Base-by-base conservation (phyloP, 2,329 filamentous ascomycete genomes). In the Pseudopithomyces chartarum region DNA sequence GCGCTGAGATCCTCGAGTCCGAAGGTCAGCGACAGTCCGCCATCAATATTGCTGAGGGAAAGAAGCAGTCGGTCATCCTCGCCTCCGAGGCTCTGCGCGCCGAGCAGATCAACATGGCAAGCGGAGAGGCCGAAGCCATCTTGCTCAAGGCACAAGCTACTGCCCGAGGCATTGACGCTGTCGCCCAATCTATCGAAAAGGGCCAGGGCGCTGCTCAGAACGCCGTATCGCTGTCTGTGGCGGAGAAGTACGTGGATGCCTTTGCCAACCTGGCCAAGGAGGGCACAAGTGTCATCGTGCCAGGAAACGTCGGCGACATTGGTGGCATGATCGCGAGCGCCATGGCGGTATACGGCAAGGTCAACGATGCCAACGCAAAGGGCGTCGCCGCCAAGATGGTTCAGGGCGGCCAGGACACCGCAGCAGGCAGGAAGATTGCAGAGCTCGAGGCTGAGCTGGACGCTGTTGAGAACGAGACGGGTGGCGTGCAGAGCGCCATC, bases 21-120 rank as follows among this genome's bases (percentile, higher is more conserved):
- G 95, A 99, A 74, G 95, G 95, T 79, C 95, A 99, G 79, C 85
- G 95, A 61, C 95, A 99, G 80, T 94, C 89, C 70, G 95, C 95
- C 38, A 99, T 99, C 85, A 99, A 99, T 78, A 97, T 99, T 65
- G 95, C 95, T 54, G 95, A 99, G 82, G 95, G 95, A 76, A 87
- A 89, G 78, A 99, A 99, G 82, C 95, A 98, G 83, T 92, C 89
- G 66, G 94, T 97, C 20, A 99, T 99, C 67, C 84, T 99, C 22
- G 95, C 95, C 0, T 97, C 92, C 8, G 95, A 99, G 79, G 95
- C 95, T 15, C 72, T 97, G 78, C 87, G 88, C 65, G 86, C 91
- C 15, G 94, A 99, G 81, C 87, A 96, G 75, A 95, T 99, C 82
- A 99, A 99, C 79, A 85, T 87, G 74, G 95, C 95, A 10, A 85